phyloP scores from a whole-genome alignment of 768 basidiomycete species.

The Thelephora aurantiotincta region DNA sequence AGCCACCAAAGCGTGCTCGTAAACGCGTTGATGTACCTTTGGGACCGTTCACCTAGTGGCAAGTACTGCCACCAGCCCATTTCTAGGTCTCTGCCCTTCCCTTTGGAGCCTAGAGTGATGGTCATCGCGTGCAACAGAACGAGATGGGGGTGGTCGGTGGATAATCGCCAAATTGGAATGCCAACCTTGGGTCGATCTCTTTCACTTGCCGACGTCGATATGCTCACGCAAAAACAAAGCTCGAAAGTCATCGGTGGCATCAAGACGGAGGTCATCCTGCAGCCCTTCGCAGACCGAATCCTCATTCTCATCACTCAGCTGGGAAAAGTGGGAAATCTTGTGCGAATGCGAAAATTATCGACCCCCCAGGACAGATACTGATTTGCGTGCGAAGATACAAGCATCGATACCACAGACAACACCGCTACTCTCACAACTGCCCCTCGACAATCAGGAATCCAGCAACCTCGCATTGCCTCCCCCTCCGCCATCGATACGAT shows the following conservation, averaged over 20 bases:
- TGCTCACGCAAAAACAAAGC: slow-evolving; percentile 35
- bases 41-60: slow-evolving; percentile 41
- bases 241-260: slow-evolving; percentile 38
- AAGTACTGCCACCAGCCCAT: slow-evolving; percentile 66
- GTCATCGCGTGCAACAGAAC: too few relatives aligned
- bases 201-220: slow-evolving; percentile 7
- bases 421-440: slow-evolving; percentile 28
- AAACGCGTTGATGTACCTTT: slow-evolving; percentile 27
- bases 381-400: slow-evolving; percentile 46
- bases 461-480: slow-evolving; percentile 30
- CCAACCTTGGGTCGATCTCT: slow-evolving; percentile 2
- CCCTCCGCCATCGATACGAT: slow-evolving; percentile 58
- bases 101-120: slow-evolving; percentile 21
- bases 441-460: slow-evolving; percentile 21
- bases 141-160: slow-evolving; percentile 2
- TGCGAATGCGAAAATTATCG: slow-evolving; percentile 20
- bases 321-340: slow-evolving; percentile 82
- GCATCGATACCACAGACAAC: slow-evolving; percentile 55
- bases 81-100: slow-evolving; percentile 44
- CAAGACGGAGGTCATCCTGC: slow-evolving; percentile 62
- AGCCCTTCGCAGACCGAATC: slow-evolving; percentile 66
- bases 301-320: slow-evolving; percentile 85
- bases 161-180: slow-evolving; percentile 9
- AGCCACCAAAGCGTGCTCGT: not conserved
- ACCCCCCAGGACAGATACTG: slow-evolving; percentile 1